Evolutionary conservation across 768 basidiomycete genomes (phyloP).

Genomic region (Boletales sp.): DNA sequence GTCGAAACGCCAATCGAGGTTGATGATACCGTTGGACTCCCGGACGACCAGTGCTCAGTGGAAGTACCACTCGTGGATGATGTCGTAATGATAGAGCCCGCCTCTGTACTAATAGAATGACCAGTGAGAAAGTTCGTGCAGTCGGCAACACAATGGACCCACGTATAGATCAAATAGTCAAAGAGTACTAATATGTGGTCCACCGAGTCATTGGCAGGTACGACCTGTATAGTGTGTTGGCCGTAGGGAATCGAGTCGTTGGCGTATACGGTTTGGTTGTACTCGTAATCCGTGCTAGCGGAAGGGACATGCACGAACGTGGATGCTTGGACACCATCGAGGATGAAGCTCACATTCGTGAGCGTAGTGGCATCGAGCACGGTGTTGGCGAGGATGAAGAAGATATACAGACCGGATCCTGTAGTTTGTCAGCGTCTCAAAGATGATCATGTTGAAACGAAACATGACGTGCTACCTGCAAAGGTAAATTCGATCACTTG

Average conservation of each 20-base stretch:
- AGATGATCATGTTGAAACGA: neutral
- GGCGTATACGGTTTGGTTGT: slow-evolving; percentile 15
- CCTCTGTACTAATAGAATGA: neutral
- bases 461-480: slow-evolving; percentile 1
- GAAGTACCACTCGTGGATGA: neutral
- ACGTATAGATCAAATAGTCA: slow-evolving; percentile 20
- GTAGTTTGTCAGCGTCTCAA: neutral
- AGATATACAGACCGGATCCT: slow-evolving; percentile 18
- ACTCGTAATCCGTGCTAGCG: slow-evolving; percentile 1
- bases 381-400: slow-evolving; percentile 15
- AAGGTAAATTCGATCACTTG: slow-evolving; percentile 10
- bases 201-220: neutral
- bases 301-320: slow-evolving; percentile 3
- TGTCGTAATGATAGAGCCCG: neutral
- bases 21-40: neutral
- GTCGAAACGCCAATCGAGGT: neutral
- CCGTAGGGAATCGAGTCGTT: slow-evolving; percentile 4
- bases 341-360: slow-evolving; percentile 8
- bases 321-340: slow-evolving; percentile 1
- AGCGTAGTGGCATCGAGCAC: neutral
- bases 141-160: neutral
- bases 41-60: neutral
- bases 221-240: slow-evolving; percentile 7
- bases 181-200: slow-evolving; percentile 9
- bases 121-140: neutral